Conservation (phyloP, 345 rosid species). For the Hibiscus syriacus region DNA sequence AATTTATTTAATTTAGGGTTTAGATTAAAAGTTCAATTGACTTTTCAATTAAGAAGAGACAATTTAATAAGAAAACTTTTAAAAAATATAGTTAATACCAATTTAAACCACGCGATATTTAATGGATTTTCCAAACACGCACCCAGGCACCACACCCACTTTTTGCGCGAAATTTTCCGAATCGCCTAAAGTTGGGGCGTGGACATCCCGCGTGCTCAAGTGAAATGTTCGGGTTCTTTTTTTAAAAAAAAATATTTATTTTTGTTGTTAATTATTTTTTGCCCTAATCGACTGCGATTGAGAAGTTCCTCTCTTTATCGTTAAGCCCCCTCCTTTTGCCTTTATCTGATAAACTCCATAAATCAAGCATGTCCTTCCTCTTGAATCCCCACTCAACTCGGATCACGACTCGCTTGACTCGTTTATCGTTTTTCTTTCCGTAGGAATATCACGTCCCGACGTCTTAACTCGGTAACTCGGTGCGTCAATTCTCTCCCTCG, state of each 20-base stretch:
- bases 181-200: background rate
- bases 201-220: background rate
- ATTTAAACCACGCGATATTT: background rate
- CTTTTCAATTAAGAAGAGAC: too few relatives aligned
- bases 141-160: background rate
- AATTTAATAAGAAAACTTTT: too few relatives aligned
- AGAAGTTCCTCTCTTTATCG: slow-evolving; percentile 19
- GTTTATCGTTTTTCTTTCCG: slow-evolving; percentile 10
- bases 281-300: slow-evolving; percentile 36
- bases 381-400: slow-evolving; percentile 17
- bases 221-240: background rate
- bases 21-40: too few relatives aligned
- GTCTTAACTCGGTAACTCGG: slow-evolving; percentile 20
- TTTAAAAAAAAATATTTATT: too few relatives aligned
- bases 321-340: slow-evolving; percentile 11
- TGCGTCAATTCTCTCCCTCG: slow-evolving; percentile 10
- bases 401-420: slow-evolving; percentile 23
- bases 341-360: slow-evolving; percentile 33
- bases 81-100: background rate
- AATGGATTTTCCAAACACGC: background rate
- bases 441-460: background rate
- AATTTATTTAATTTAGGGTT: too few relatives aligned
- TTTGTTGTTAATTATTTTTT: slow-evolving; percentile 15
- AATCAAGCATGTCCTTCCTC: slow-evolving; percentile 29
- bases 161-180: background rate